These are phyloP conservation scores for Osmanthus fragrans DNA, from an alignment of 257 asterid genomes.

Conservation along the genomic window DNA sequence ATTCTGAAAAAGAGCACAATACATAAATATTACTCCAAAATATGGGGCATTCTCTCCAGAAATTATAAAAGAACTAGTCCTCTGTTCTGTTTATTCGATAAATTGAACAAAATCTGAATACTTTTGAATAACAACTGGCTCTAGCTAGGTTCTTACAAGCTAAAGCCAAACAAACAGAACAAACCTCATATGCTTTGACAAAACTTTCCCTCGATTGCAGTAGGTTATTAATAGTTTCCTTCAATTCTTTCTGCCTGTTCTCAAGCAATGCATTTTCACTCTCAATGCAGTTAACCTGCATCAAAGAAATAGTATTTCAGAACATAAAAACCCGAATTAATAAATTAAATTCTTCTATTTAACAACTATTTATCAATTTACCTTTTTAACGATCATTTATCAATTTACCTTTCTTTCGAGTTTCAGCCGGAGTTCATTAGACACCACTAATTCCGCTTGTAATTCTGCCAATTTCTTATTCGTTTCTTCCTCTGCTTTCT, in stretches of 20 bases:
- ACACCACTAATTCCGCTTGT: constrained; percentile 31
- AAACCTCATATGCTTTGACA: constrained; percentile 46
- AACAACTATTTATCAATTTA: constrained; percentile 3
- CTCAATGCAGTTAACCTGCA: constrained; percentile 36
- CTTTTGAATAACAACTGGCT: neutral
- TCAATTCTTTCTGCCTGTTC: constrained; percentile 39
- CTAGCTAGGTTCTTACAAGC: neutral
- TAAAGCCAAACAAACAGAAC: neutral
- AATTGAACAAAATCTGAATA: neutral
- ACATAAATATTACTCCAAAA: constrained; percentile 18
- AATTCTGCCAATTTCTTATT: constrained; percentile 21
- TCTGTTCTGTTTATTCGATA: neutral
- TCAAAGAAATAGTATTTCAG: neutral
- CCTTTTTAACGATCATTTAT: constrained; percentile 19
- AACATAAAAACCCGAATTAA: neutral
- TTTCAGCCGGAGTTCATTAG: constrained; percentile 35
- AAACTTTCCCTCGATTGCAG: constrained; percentile 42
- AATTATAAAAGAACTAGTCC: neutral
- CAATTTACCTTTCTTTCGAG: constrained; percentile 44
- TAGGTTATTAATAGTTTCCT: constrained; percentile 33
- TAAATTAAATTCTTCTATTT: neutral
- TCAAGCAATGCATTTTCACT: constrained; percentile 43
- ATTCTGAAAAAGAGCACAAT: constrained; percentile 24
- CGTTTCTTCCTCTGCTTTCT: constrained; percentile 38
- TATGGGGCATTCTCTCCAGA: neutral